These are phyloP conservation scores for Aspergillus sp. DNA, from an alignment of 2,329 filamentous ascomycete species.

Conservation along the genomic window DNA sequence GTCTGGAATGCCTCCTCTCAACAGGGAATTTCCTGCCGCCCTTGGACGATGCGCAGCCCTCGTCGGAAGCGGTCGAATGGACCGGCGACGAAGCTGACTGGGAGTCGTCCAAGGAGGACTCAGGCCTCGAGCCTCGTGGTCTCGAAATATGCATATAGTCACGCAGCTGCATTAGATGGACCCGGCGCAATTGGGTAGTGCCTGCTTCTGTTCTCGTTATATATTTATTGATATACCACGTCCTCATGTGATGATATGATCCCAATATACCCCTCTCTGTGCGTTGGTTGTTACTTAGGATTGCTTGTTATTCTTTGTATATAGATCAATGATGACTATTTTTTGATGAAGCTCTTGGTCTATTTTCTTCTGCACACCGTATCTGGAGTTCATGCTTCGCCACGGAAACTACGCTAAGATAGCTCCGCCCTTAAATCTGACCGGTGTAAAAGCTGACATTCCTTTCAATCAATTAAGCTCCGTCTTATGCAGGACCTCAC, in stretches of 20 bases:
- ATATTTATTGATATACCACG: too few relatives aligned
- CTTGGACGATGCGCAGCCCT: slow-evolving; percentile 11
- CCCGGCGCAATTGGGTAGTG: too few relatives aligned
- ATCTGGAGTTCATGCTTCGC: too few relatives aligned
- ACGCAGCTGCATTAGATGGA: too few relatives aligned
- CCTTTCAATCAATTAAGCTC: not conserved
- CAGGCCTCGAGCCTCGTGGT: not conserved
- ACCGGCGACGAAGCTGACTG: not conserved
- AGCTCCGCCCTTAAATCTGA: too few relatives aligned
- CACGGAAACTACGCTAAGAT: too few relatives aligned
- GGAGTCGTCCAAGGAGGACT: not conserved
- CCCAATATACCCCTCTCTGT: not conserved
- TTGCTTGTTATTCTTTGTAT: not conserved
- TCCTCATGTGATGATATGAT: too few relatives aligned
- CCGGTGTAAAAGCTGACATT: not conserved
- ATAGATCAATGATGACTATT: too few relatives aligned
- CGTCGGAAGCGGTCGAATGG: slow-evolving; percentile 2
- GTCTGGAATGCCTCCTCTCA: slow-evolving; percentile 29
- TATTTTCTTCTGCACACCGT: not conserved
- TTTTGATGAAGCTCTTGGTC: not conserved
- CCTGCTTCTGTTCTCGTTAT: too few relatives aligned
- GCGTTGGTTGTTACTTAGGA: not conserved
- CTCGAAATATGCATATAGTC: not conserved
- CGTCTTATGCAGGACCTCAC: not conserved
- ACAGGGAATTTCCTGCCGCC: slow-evolving; percentile 26